Percentiles rank a stretch among this genome's conserved stretches.
Evolutionary conservation across 2,329 filamentous ascomycete genomes (phyloP).

Genomic region (Graphilbum ipis-grandicollis): DNA sequence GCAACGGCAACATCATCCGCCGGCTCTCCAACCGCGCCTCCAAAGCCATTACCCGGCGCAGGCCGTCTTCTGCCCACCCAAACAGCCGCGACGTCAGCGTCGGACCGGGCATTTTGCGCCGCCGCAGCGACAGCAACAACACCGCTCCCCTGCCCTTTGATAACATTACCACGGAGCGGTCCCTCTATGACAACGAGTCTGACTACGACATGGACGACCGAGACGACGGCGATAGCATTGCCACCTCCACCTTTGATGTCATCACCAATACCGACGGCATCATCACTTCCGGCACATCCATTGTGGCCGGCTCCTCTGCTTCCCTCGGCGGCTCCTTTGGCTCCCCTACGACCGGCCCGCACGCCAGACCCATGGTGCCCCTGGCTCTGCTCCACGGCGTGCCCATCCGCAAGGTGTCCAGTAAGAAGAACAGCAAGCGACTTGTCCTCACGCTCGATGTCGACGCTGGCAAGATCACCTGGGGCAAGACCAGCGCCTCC

Average conservation of each 20-base stretch:
- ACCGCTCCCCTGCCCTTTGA: conserved; percentile 35
- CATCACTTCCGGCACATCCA: conserved; percentile 26
- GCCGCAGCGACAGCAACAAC: conserved; percentile 73
- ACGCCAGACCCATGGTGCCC: conserved; percentile 58
- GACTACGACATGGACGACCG: conserved; percentile 41
- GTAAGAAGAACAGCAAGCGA: conserved; percentile 65
- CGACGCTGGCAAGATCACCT: conserved; percentile 71
- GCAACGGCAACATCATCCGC: conserved; percentile 70
- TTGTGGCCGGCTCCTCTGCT: conserved; percentile 3
- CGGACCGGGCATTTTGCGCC: conserved; percentile 72
- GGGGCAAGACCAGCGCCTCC: conserved; percentile 61
- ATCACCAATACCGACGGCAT: conserved; percentile 24
- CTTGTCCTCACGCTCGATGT: conserved; percentile 60
- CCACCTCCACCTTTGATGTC: conserved; percentile 7
- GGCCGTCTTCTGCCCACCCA: conserved; percentile 61
- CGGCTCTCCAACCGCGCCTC: conserved; percentile 69
- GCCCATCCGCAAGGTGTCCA: conserved; percentile 65
- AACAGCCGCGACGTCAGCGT: conserved; percentile 74
- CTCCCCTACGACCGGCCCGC: conserved; percentile 4
- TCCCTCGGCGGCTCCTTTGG: too few species aligned
- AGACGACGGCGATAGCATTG: conserved; percentile 16
- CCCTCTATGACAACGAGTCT: conserved; percentile 27
- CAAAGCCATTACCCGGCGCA: conserved; percentile 47
- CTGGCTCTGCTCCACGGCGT: conserved; percentile 64
- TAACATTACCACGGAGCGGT: conserved; percentile 4